phyloP scores from a whole-genome alignment of 2,329 filamentous ascomycete species.

The Penicillium hordei region DNA sequence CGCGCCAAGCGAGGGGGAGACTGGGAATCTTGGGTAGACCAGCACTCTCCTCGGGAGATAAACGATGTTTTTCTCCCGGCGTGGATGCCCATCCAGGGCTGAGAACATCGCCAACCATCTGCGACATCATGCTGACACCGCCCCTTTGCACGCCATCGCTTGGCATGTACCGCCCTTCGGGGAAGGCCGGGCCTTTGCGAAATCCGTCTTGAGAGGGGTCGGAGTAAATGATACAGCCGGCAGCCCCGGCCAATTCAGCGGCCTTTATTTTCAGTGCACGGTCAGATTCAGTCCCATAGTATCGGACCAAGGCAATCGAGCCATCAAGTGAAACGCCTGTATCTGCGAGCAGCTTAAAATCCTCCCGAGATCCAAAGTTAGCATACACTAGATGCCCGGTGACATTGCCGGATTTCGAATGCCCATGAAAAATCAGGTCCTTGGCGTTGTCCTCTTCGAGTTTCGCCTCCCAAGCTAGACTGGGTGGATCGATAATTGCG shows the following conservation, averaged over 20 bases:
- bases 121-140: conserved; percentile 75
- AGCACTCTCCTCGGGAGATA: conserved; percentile 67
- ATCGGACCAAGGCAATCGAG: conserved; percentile 79
- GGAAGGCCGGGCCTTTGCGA: conserved; percentile 67
- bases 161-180: conserved; percentile 77
- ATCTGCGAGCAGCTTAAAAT: conserved; percentile 72
- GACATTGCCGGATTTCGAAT: conserved; percentile 83
- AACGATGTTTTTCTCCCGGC: conserved; percentile 55
- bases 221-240: conserved; percentile 87
- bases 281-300: conserved; percentile 72
- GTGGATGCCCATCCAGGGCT: conserved; percentile 75
- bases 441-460: conserved; percentile 81
- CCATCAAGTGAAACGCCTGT: conserved; percentile 72
- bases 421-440: conserved; percentile 80
- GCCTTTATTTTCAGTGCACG: conserved; percentile 82
- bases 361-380: conserved; percentile 83
- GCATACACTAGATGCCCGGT: conserved; percentile 85
- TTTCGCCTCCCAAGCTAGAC: conserved; percentile 71
- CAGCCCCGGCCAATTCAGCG: conserved; percentile 81
- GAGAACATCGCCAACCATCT: conserved; percentile 85
- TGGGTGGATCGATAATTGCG: conserved; percentile 71
- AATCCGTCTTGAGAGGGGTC: conserved; percentile 87
- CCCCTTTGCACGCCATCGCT: conserved; percentile 80
- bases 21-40: conserved; percentile 83
- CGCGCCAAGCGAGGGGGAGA: conserved; percentile 83